Evolutionary conservation across 1,139 yeast genomes (phyloP).

Genomic region (Debaryomyces subglobosus): DNA sequence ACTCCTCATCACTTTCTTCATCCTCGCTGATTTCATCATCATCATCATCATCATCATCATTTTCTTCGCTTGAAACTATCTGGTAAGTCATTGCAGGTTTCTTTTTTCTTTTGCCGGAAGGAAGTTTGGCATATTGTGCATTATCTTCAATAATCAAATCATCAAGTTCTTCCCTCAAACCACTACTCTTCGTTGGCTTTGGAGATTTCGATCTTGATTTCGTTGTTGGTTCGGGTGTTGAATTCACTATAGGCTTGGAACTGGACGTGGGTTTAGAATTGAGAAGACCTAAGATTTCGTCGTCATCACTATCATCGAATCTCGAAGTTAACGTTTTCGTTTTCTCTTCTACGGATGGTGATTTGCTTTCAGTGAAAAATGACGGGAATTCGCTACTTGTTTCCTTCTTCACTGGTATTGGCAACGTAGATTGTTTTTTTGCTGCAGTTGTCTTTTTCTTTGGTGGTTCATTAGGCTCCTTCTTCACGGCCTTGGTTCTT

Average conservation of each 20-base stretch:
- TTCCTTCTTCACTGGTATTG: conserved; percentile 9
- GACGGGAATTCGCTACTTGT: conserved; percentile 9
- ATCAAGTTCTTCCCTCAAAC: conserved; percentile 17
- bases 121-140: conserved; percentile 2
- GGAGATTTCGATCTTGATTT: conserved; percentile 11
- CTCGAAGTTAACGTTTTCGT: conserved; percentile 13
- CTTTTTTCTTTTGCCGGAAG: conserved; percentile 5
- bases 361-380: conserved; percentile 1
- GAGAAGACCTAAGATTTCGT: conserved; percentile 25
- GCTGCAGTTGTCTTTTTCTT: conserved; percentile 15
- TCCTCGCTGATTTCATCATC: conserved; percentile 6
- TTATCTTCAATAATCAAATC: conserved; percentile 15
- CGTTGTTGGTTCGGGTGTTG: conserved; percentile 1
- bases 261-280: conserved; percentile 5
- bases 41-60: conserved; percentile 4
- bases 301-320: conserved; percentile 38
- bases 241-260: background rate
- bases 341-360: conserved; percentile 3
- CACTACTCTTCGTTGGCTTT: conserved; percentile 1
- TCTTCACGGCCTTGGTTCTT: conserved; percentile 19
- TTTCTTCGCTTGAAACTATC: conserved; percentile 7
- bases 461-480: conserved; percentile 17
- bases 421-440: conserved; percentile 10
- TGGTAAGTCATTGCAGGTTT: conserved; percentile 3
- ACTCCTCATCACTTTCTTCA: conserved; percentile 13